phyloP scores from a whole-genome alignment of 2,329 filamentous ascomycete genomes.

The Elsinoe arachidis region DNA sequence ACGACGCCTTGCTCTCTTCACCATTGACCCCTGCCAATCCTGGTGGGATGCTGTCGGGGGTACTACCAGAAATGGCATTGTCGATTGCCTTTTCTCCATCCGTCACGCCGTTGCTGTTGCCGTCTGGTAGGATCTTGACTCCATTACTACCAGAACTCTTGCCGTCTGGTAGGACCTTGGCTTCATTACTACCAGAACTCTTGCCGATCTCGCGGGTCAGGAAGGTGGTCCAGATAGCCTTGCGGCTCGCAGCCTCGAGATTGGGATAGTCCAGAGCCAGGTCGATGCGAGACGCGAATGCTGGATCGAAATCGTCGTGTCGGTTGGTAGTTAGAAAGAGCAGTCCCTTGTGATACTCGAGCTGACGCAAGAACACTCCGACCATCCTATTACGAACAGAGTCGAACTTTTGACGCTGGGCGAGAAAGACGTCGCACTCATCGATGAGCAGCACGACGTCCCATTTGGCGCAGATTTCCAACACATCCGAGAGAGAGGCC shows the following conservation, averaged over 20 bases:
- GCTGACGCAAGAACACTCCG: constrained; percentile 73
- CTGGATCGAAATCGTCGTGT: constrained; percentile 80
- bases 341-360: constrained; percentile 80
- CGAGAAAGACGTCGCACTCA: constrained; percentile 76
- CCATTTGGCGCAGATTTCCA: constrained; percentile 81
- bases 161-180: background rate
- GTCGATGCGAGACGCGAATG: constrained; percentile 81
- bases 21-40: too few species aligned
- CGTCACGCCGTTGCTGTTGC: background rate
- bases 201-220: background rate
- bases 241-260: constrained; percentile 33
- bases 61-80: background rate
- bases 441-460: constrained; percentile 77
- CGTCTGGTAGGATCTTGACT: background rate
- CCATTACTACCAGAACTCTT: background rate
- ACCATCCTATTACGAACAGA: constrained; percentile 80
- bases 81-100: background rate
- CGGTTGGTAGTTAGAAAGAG: constrained; percentile 84
- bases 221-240: constrained; percentile 1
- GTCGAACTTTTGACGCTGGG: constrained; percentile 74
- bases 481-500: constrained; percentile 39
- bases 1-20: background rate
- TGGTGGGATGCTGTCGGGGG: background rate
- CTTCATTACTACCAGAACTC: background rate
- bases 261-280: constrained; percentile 74